These are phyloP conservation scores for Globisporangium sylvaticum DNA, from an alignment of 352 stramenopile species.

Conservation along the genomic window DNA sequence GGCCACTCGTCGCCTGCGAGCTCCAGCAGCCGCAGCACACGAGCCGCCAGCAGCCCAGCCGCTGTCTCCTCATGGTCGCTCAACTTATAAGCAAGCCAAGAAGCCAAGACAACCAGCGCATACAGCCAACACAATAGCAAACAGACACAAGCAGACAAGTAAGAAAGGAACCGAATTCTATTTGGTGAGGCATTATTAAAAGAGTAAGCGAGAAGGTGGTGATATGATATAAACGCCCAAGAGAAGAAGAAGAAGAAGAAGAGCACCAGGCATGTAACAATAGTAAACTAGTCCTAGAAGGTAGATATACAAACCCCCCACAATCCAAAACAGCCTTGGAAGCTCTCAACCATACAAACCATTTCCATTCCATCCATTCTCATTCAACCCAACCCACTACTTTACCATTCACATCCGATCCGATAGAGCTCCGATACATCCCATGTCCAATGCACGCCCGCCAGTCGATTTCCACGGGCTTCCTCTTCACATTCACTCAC, in stretches of 20 bases:
- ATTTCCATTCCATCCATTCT: not conserved
- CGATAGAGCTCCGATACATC: not conserved
- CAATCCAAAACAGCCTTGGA: not conserved
- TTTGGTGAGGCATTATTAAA: constrained; percentile 4
- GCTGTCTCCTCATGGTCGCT: not conserved
- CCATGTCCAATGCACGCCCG: not conserved
- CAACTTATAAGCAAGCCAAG: constrained; percentile 3
- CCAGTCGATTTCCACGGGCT: not conserved
- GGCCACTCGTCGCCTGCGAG: constrained; percentile 4
- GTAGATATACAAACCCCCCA: not conserved
- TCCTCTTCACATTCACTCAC: constrained; percentile 1
- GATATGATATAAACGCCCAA: not conserved
- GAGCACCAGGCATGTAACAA: constrained; percentile 1
- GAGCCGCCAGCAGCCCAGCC: not conserved
- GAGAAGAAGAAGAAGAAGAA: not conserved
- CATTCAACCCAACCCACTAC: too few species aligned
- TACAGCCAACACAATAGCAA: not conserved
- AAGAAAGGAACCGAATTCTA: not conserved
- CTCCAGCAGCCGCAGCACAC: not conserved
- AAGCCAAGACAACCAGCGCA: not conserved
- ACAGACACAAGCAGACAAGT: not conserved
- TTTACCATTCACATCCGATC: not conserved
- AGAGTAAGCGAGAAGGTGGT: not conserved
- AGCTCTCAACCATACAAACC: not conserved
- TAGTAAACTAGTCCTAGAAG: constrained; percentile 7